phyloP scores from a whole-genome alignment of 2,329 filamentous ascomycete species.

The Sporothrix euskadiensis region DNA sequence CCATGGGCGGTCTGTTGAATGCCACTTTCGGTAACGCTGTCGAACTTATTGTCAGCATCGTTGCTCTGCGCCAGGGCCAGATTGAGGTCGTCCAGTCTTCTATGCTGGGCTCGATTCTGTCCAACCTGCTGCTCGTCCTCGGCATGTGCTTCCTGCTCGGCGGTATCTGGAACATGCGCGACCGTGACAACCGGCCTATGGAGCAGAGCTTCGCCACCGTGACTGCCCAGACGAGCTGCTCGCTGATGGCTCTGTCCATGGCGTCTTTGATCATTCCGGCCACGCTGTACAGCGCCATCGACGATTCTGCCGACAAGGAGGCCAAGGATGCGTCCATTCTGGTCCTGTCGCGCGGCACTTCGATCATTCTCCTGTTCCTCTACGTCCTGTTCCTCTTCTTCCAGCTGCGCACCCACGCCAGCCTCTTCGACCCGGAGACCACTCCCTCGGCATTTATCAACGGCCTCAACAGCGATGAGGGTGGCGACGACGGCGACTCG shows the following conservation, averaged over 20 bases:
- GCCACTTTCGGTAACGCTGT: constrained; percentile 80
- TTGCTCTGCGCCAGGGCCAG: constrained; percentile 80
- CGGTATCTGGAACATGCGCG: constrained; percentile 63
- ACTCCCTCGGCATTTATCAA: constrained; percentile 32
- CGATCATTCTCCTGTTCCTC: constrained; percentile 71
- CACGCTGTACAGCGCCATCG: constrained; percentile 69
- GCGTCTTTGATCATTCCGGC: constrained; percentile 79
- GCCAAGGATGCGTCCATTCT: constrained; percentile 61
- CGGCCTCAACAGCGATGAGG: constrained; percentile 28
- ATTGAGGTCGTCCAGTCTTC: constrained; percentile 91
- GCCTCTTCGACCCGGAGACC: constrained; percentile 65
- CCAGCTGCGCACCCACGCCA: constrained; percentile 72
- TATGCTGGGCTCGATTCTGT: constrained; percentile 86
- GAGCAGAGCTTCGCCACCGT: constrained; percentile 75
- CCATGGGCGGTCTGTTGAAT: constrained; percentile 71
- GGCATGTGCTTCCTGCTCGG: constrained; percentile 86
- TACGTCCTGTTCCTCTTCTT: constrained; percentile 78
- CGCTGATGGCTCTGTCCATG: constrained; percentile 72
- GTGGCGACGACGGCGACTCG: constrained; percentile 33
- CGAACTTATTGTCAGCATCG: constrained; percentile 82
- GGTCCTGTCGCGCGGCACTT: constrained; percentile 71
- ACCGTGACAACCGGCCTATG: constrained; percentile 55
- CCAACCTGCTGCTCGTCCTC: constrained; percentile 83
- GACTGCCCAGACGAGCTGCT: constrained; percentile 74
- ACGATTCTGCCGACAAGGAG: constrained; percentile 44